phyloP scores from a whole-genome alignment of 257 asterid species.

The Penstemon eatonii region DNA sequence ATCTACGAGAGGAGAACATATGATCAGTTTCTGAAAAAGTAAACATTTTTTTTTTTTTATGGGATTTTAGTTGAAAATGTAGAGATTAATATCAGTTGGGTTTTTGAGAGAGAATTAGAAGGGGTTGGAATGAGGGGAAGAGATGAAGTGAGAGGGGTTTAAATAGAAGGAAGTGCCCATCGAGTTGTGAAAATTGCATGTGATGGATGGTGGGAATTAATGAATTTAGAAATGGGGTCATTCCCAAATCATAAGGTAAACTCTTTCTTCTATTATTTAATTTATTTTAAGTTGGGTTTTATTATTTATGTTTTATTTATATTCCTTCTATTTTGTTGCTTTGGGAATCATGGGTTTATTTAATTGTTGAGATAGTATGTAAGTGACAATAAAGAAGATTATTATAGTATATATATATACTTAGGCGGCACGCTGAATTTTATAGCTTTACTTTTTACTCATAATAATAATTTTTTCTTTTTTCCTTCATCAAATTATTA shows the following conservation, averaged over 20 bases:
- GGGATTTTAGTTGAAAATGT: neutral
- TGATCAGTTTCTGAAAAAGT: constrained; percentile 31
- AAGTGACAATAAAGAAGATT: constrained; percentile 24
- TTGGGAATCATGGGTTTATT: constrained; percentile 28
- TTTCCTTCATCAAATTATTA: neutral
- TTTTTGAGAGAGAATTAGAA: neutral
- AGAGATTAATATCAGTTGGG: neutral
- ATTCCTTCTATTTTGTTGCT: constrained; percentile 14
- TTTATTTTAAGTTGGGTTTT: constrained; percentile 22
- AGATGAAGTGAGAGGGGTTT: constrained; percentile 27
- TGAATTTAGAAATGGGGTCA: constrained; percentile 37
- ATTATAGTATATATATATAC: neutral
- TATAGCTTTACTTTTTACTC: neutral
- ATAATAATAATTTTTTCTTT: neutral
- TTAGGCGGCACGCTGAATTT: constrained; percentile 7
- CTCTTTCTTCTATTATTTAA: constrained; percentile 33
- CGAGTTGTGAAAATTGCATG: constrained; percentile 37
- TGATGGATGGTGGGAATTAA: constrained; percentile 46
- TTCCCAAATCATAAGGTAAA: constrained; percentile 47
- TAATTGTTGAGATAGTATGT: constrained; percentile 21
- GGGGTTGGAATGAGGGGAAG: constrained; percentile 22
- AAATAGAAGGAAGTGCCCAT: constrained; percentile 34
- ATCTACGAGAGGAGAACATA: constrained; percentile 29
- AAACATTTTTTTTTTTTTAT: constrained; percentile 34
- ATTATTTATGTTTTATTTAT: constrained; percentile 9